Conservation (phyloP, 768 basidiomycete genomes). For the Leccinellum rugosiceps region DNA sequence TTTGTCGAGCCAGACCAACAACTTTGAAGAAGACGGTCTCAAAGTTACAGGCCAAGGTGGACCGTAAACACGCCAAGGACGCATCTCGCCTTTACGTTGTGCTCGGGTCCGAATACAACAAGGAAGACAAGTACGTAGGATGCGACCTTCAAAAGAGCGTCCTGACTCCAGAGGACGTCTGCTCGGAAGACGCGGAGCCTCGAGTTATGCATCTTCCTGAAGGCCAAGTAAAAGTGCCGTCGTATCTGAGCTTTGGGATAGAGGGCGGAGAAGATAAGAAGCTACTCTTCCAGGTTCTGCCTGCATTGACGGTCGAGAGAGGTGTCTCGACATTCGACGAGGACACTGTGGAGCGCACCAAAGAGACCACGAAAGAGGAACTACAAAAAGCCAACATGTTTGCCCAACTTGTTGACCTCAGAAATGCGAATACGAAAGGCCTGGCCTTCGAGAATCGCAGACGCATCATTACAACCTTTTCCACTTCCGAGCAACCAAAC, state of each 20-base stretch:
- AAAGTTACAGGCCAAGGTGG: slow-evolving; percentile 45
- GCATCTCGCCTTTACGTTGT: slow-evolving; percentile 60
- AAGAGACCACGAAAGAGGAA: slow-evolving; percentile 34
- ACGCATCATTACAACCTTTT: slow-evolving; percentile 78
- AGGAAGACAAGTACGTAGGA: slow-evolving; percentile 64
- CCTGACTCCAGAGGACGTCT: slow-evolving; percentile 51
- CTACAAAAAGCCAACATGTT: slow-evolving; percentile 51
- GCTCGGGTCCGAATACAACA: slow-evolving; percentile 64
- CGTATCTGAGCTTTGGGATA: slow-evolving; percentile 64
- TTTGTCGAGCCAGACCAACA: slow-evolving; percentile 37
- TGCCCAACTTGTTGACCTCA: slow-evolving; percentile 72
- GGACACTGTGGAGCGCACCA: slow-evolving; percentile 19
- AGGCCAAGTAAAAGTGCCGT: slow-evolving; percentile 47
- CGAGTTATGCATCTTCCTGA: slow-evolving; percentile 29
- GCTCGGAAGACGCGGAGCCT: slow-evolving; percentile 18
- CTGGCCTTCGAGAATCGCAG: slow-evolving; percentile 84
- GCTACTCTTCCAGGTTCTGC: slow-evolving; percentile 66
- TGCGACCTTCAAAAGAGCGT: slow-evolving; percentile 65
- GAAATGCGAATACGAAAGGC: slow-evolving; percentile 85
- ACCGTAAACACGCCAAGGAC: slow-evolving; percentile 36
- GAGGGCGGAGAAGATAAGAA: slow-evolving; percentile 46
- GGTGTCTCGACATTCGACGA: slow-evolving; percentile 20
- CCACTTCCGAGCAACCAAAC: slow-evolving; percentile 57
- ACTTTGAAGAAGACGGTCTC: slow-evolving; percentile 39
- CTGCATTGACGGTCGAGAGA: slow-evolving; percentile 44